Evolutionary conservation across 116 monocot genomes (phyloP).

Genomic region (Posidonia oceanica): DNA sequence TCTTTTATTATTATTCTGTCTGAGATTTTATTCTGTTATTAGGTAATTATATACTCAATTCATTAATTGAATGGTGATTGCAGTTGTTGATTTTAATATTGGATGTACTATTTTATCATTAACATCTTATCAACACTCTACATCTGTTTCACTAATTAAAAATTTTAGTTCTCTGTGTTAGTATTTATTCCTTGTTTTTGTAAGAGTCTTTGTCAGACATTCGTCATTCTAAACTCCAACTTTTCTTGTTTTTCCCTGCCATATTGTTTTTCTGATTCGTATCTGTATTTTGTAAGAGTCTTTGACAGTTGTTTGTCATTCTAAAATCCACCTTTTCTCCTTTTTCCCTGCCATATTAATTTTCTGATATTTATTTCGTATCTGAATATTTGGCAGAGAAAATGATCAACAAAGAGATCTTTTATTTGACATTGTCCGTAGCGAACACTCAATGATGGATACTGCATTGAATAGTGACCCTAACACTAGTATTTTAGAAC

Average conservation of each 20-base stretch:
- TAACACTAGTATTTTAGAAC: slow-evolving; percentile 15
- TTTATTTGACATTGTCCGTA: slow-evolving; percentile 52
- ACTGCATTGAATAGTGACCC: slow-evolving; percentile 49
- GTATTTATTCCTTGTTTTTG: too few relatives aligned
- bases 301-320: not conserved
- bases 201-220: too few relatives aligned
- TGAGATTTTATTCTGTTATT: too few relatives aligned
- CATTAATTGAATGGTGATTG: too few relatives aligned
- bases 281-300: not conserved
- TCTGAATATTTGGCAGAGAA: slow-evolving; percentile 34
- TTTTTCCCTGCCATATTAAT: not conserved
- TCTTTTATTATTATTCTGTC: too few relatives aligned
- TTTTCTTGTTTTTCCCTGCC: not conserved
- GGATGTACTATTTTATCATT: too few relatives aligned
- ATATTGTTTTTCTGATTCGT: not conserved
- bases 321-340: not conserved
- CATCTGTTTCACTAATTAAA: too few relatives aligned
- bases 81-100: too few relatives aligned
- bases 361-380: not conserved
- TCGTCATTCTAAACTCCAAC: not conserved
- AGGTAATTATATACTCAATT: too few relatives aligned
- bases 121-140: too few relatives aligned
- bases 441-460: slow-evolving; percentile 54
- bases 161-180: too few relatives aligned
- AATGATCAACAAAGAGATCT: slow-evolving; percentile 63